Conservation (phyloP, 164 flowering plant genomes). For the Tetracentron sinense region DNA sequence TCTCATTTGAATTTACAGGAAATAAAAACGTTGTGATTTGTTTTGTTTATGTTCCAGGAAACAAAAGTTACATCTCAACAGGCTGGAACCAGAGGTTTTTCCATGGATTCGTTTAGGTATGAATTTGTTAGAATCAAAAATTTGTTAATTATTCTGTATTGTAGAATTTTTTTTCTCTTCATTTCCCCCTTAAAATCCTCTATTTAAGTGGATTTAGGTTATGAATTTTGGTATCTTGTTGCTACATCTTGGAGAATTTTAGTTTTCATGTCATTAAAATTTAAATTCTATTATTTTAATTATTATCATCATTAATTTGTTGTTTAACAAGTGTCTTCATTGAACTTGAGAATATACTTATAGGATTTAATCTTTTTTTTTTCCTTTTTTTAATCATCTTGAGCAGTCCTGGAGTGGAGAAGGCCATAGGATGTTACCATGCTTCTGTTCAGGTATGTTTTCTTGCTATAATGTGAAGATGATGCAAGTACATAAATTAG, state of each 20-base stretch:
- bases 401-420: constrained; percentile 47
- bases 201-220: no score
- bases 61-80: constrained; percentile 35
- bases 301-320: no score
- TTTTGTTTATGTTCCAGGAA: constrained; percentile 35
- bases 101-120: constrained; percentile 51
- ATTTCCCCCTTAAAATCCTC: background rate
- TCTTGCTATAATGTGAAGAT: background rate
- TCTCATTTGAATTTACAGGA: background rate
- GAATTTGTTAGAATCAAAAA: no score
- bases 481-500: background rate
- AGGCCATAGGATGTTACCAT: constrained; percentile 58
- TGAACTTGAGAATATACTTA: background rate
- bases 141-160: no score
- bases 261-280: no score
- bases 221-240: no score
- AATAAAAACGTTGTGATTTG: background rate
- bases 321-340: background rate
- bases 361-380: background rate
- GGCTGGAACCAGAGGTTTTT: constrained; percentile 33
- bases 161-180: background rate
- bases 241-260: no score
- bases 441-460: constrained; percentile 61
- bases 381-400: background rate
- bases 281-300: no score